Conservation (phyloP, 2,329 filamentous ascomycete species). For the Penicillium freii region DNA sequence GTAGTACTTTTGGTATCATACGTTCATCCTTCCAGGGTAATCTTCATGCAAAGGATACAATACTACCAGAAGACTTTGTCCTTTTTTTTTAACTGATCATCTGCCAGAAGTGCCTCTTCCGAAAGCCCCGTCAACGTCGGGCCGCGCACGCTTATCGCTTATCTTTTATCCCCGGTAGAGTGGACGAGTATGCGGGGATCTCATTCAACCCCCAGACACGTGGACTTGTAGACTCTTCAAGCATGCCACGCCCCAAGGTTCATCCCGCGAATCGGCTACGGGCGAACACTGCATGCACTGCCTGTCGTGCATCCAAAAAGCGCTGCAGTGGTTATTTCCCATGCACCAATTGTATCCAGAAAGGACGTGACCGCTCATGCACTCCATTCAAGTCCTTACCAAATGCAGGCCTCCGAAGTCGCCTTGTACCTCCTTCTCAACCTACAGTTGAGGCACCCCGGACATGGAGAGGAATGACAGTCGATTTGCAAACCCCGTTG, state of each 20-base stretch:
- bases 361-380: conserved; percentile 43
- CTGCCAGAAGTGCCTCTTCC: not conserved
- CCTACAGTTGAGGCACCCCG: not conserved
- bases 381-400: conserved; percentile 34
- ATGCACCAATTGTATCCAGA: conserved; percentile 49
- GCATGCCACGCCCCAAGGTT: conserved; percentile 55
- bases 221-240: conserved; percentile 3
- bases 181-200: not conserved
- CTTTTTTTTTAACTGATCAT: not conserved
- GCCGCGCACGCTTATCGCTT: conserved; percentile 2
- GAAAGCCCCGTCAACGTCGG: not conserved
- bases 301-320: conserved; percentile 53
- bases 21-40: no score
- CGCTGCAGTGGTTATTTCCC: conserved; percentile 51
- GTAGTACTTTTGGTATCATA: no score
- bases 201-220: conserved; percentile 5
- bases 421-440: conserved; percentile 6
- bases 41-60: no score
- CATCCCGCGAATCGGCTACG: conserved; percentile 50
- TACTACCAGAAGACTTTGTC: no score
- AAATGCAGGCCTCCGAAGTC: conserved; percentile 14
- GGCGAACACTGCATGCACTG: conserved; percentile 50
- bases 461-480: not conserved
- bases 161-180: not conserved
- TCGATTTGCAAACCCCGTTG: not conserved